These are phyloP conservation scores for Spergularia marina DNA, from an alignment of 148 eudicot species.

Conservation along the genomic window DNA sequence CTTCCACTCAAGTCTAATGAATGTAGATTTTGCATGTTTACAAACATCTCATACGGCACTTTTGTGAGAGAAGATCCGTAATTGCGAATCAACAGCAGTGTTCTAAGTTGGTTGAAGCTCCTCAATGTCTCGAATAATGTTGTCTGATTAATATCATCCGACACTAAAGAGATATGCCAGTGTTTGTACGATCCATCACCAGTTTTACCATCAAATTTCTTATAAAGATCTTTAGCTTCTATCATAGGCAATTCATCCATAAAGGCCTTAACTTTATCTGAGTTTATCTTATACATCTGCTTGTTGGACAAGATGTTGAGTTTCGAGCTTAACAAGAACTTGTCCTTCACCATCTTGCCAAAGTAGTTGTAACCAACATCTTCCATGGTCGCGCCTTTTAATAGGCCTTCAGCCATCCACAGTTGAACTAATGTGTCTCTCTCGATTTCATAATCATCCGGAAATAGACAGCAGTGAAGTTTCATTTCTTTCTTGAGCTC, in stretches of 20 bases:
- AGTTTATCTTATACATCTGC: background rate
- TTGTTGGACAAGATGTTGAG: background rate
- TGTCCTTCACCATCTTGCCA: background rate
- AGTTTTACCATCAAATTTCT: background rate
- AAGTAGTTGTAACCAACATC: slow-evolving; percentile 9
- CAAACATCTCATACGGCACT: background rate
- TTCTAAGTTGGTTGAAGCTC: background rate
- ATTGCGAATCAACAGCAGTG: background rate
- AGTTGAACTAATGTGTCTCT: slow-evolving; percentile 5
- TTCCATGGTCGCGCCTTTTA: slow-evolving; percentile 13
- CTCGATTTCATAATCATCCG: slow-evolving; percentile 14
- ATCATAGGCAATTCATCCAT: too few species aligned
- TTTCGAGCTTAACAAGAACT: background rate
- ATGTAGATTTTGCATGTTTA: background rate
- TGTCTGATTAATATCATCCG: background rate
- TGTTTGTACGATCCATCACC: background rate
- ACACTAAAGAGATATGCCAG: slow-evolving; percentile 1
- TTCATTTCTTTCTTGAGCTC: too few species aligned
- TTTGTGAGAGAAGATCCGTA: slow-evolving; percentile 1
- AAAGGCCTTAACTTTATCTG: background rate
- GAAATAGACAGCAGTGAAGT: slow-evolving; percentile 5
- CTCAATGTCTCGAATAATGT: slow-evolving; percentile 8
- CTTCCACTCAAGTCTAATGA: background rate
- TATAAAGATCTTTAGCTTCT: background rate
- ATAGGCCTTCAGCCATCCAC: slow-evolving; percentile 21